Evolutionary conservation across 495 filamentous ascomycete species (phyloP), one percentile per base, ranked within the genome.

Genomic region (Tuber borchii): DNA sequence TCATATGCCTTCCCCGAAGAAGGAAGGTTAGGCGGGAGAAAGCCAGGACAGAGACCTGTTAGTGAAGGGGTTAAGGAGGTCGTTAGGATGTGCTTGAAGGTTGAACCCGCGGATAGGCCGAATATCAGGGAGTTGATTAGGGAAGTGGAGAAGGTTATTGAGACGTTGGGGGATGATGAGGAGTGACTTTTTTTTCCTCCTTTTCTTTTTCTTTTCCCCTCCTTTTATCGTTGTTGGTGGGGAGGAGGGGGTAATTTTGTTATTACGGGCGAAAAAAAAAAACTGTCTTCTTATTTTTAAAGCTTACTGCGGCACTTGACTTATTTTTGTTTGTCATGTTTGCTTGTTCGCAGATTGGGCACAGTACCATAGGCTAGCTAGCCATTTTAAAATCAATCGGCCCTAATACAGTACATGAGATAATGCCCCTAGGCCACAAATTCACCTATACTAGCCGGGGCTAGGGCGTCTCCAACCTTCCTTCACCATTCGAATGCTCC

Each of bases 101-200:
- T 99, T n/a, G 95, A 99, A 86, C 92, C 96, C 40, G 89, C 86
- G 16, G 96, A 99, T 82, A 87, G 95, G 76, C 95, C 95, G 17
- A 92, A 96, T 85, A 92, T 99, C 77, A 90, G 93, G 77, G 91
- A 97, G 86, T 83, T 99, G 85, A 97, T 97, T 81, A 85, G 86
- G 74, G 88, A 94, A 83, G 90, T 97, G 56, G 90, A 94, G 86
- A 85, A 87, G 70, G 91, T 93, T 12, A 89, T 97, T 79, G 89
- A 87, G 31, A 87, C 88, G 79, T 83, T 96, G 79, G 92, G 93
- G 5, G 91, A 92, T 20, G 93, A 95, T 79, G 90, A 88, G 61
- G 85, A 85, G 56, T 65, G 31, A 34, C 14, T 10, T 65, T 61
- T 61, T n/a, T 51, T 48, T 20, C 8, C 22, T 51, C 46, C 22